Conservation (phyloP, 345 rosid genomes). For the Camelina neglecta region DNA sequence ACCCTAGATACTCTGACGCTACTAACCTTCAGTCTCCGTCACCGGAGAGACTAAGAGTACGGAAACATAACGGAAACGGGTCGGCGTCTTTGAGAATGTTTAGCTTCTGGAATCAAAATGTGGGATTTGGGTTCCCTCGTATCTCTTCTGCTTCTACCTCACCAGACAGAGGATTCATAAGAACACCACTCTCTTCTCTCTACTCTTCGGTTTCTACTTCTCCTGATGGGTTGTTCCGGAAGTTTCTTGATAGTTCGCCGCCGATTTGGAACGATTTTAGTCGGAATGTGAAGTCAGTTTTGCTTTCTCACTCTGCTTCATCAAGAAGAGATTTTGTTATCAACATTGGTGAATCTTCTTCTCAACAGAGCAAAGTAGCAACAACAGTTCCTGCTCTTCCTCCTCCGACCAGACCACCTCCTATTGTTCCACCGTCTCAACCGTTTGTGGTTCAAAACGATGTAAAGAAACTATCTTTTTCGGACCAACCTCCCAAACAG, state of each 20-base stretch:
- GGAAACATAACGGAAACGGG: constrained; percentile 36
- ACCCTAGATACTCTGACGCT: constrained; percentile 40
- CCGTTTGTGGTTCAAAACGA: constrained; percentile 54
- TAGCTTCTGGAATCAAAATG: constrained; percentile 39
- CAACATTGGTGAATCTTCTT: constrained; percentile 45
- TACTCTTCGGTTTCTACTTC: constrained; percentile 47
- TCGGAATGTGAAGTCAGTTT: constrained; percentile 46
- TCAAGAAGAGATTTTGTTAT: constrained; percentile 43
- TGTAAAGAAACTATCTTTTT: constrained; percentile 14
- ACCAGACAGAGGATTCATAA: constrained; percentile 50
- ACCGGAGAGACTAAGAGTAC: constrained; percentile 39
- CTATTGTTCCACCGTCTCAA: constrained; percentile 48
- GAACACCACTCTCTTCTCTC: constrained; percentile 43
- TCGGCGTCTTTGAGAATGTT: constrained; percentile 48
- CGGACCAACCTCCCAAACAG: constrained; percentile 53
- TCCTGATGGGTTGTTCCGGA: constrained; percentile 40
- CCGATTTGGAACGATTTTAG: constrained; percentile 41
- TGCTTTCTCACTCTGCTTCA: constrained; percentile 45
- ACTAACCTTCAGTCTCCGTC: constrained; percentile 48
- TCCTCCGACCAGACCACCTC: constrained; percentile 47
- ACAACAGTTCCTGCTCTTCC: constrained; percentile 38
- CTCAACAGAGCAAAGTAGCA: constrained; percentile 35
- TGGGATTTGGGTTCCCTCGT: constrained; percentile 36
- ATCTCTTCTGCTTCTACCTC: constrained; percentile 56
- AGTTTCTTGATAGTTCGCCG: constrained; percentile 34